Evolutionary conservation across 2,329 filamentous ascomycete genomes (phyloP).

Genomic region (Fusarium annulatum): DNA sequence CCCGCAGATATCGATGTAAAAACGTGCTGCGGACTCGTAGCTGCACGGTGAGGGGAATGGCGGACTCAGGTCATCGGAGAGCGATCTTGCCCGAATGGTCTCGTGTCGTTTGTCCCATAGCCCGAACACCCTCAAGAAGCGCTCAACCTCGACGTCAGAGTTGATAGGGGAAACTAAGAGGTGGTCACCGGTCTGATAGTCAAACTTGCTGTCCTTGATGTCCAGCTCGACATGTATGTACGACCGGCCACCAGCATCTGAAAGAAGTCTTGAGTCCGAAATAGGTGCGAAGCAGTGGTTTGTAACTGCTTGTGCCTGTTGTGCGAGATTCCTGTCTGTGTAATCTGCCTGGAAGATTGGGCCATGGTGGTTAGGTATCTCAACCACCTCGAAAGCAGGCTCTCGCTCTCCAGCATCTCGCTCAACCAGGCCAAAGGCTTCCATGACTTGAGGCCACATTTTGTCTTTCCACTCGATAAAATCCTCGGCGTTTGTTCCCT

Average conservation of each 20-base stretch:
- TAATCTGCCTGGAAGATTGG: not conserved
- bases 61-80: rapidly evolving
- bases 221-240: not conserved
- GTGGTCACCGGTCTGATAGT: not conserved
- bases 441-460: not conserved
- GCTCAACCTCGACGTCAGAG: rapidly evolving
- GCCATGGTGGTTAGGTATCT: rapidly evolving
- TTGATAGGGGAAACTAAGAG: not conserved
- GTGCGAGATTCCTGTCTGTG: not conserved
- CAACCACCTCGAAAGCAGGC: not conserved
- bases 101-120: not conserved
- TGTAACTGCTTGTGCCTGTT: not conserved
- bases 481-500: not conserved
- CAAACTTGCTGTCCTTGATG: rapidly evolving
- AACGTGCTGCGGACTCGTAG: rapidly evolving
- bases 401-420: not conserved
- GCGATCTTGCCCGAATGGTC: not conserved
- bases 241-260: not conserved
- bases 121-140: not conserved
- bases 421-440: rapidly evolving
- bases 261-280: not conserved
- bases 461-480: not conserved
- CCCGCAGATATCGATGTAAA: not conserved
- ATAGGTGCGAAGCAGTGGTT: not conserved
- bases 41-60: not conserved